Evolutionary conservation across 495 filamentous ascomycete species (phyloP).

Genomic region (Polyplosphaeria fusca): DNA sequence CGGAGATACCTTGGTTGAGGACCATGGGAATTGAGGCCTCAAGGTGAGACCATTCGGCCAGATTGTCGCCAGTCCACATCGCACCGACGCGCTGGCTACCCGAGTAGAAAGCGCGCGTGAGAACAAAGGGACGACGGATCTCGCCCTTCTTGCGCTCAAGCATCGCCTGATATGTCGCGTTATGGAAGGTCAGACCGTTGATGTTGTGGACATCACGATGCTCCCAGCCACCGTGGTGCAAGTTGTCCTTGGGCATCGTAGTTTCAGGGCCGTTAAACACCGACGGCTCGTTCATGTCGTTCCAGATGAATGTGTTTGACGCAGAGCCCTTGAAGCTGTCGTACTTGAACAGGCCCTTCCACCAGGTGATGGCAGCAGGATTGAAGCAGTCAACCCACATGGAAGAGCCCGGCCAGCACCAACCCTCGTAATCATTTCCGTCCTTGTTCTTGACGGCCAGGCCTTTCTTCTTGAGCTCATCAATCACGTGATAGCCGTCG

Average conservation of each 20-base stretch:
- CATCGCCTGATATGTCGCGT: slow-evolving; percentile 84
- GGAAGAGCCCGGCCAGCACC: slow-evolving; percentile 97
- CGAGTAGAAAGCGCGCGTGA: slow-evolving; percentile 87
- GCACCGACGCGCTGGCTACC: slow-evolving; percentile 86
- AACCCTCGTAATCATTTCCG: slow-evolving; percentile 83
- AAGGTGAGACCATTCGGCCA: slow-evolving; percentile 89
- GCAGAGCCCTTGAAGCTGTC: slow-evolving; percentile 77
- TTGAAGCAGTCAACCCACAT: slow-evolving; percentile 96
- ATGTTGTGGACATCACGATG: slow-evolving; percentile 95
- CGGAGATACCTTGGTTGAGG: slow-evolving; percentile 82
- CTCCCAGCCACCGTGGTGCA: slow-evolving; percentile 90
- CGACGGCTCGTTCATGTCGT: slow-evolving; percentile 99
- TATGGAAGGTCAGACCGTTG: slow-evolving; percentile 88
- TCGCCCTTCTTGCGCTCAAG: slow-evolving; percentile 77
- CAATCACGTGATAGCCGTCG: slow-evolving; percentile 67
- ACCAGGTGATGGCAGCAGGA: slow-evolving; percentile 82
- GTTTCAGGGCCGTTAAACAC: slow-evolving; percentile 98
- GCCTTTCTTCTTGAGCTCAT: slow-evolving; percentile 78
- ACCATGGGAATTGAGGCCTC: slow-evolving; percentile 86
- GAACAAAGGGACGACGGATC: slow-evolving; percentile 76
- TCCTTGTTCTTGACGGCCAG: slow-evolving; percentile 87
- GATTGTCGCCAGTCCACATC: slow-evolving; percentile 99
- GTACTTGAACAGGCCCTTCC: slow-evolving; percentile 81
- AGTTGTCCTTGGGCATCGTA: slow-evolving; percentile 96
- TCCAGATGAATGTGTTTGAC: slow-evolving; percentile 90